Base-by-base conservation (phyloP, 2,329 filamentous ascomycete species). In the Pseudophaeomoniella oleicola region DNA sequence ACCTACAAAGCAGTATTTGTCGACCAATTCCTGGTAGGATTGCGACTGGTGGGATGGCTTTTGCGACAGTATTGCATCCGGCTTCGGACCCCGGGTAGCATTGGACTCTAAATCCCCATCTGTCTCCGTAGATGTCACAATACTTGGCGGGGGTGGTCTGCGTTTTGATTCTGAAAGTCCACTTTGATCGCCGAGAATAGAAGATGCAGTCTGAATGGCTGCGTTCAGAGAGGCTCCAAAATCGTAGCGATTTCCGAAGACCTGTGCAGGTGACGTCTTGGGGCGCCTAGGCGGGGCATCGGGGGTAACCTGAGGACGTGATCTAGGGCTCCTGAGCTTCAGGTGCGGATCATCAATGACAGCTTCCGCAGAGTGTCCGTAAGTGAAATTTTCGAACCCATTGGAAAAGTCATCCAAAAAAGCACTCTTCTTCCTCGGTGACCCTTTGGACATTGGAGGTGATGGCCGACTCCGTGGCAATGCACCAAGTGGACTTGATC, bases 1-100 rank as follows among this genome's bases (percentile, higher is more conserved):
- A 93, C 88, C 77, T 88, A 94, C 88, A 75, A 96, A 98, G 72
- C 90, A 98, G 71, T 94, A 98, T 68, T 93, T 94, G 68, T 93
- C 87, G 59, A 98, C 81, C 46, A 98, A 73, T 63, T 98, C 90
- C 62, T 92, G 84, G 58, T 98, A 96, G 41, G 88, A 87, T 42
- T 84, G 78, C 45, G 86, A 92, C 42, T 87, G 75, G 46, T 94
- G 78, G 51, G 73, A 69, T 32, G 78, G 77, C 52, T 79, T 75
- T 51, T 72, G 71, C 29, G 69, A 65, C 11, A 70, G 63, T 48
- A 66, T 67, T 55, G 52, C 71, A 65, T 61, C 71, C 52, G 59
- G 73, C 37, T 67, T 62, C 46, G 46, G 50, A 55, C 39, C 61
- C 62, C 42, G 58, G 52, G 37, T 58, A 50, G 33, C 50, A 50